These are phyloP conservation scores for Xylariales sp. DNA, from an alignment of 2,329 filamentous ascomycete genomes.

Conservation along the genomic window DNA sequence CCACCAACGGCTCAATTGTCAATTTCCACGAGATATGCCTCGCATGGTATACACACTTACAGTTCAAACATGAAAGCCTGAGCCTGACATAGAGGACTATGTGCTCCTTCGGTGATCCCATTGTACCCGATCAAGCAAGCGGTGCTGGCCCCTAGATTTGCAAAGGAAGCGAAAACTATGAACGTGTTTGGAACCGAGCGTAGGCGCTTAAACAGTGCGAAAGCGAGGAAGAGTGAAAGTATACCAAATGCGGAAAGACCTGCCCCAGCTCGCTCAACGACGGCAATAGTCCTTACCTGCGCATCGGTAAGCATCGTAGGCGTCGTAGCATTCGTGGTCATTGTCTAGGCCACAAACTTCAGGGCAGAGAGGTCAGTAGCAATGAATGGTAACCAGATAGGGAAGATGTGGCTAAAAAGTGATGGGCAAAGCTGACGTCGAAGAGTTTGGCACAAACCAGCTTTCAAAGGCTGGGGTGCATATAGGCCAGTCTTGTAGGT, in stretches of 20 bases:
- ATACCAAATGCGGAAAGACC: constrained; percentile 48
- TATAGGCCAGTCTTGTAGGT: no score
- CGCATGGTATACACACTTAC: no score
- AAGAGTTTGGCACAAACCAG: no score
- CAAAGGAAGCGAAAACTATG: constrained; percentile 56
- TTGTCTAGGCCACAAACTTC: no score
- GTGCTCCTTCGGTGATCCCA: constrained; percentile 51
- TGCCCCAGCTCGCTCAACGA: constrained; percentile 50
- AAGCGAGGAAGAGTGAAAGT: constrained; percentile 48
- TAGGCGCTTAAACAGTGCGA: constrained; percentile 43
- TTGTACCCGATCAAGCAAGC: constrained; percentile 69
- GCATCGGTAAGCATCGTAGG: constrained; percentile 12
- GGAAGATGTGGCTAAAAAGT: no score
- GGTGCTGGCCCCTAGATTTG: constrained; percentile 54
- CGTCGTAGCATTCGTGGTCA: not conserved
- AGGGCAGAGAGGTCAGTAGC: no score
- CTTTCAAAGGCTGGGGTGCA: no score
- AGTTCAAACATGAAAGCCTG: constrained; percentile 63
- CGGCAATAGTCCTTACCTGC: constrained; percentile 37
- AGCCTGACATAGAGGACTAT: constrained; percentile 55
- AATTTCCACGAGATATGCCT: no score
- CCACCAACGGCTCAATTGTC: no score
- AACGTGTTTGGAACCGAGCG: constrained; percentile 59
- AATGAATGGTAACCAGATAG: no score
- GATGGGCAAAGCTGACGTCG: no score